A percentile compares a stretch with the other conserved stretches of the same genome.
Evolutionary conservation across 805 yeast genomes (phyloP).

Genomic region (Isabelozyma rhagii): DNA sequence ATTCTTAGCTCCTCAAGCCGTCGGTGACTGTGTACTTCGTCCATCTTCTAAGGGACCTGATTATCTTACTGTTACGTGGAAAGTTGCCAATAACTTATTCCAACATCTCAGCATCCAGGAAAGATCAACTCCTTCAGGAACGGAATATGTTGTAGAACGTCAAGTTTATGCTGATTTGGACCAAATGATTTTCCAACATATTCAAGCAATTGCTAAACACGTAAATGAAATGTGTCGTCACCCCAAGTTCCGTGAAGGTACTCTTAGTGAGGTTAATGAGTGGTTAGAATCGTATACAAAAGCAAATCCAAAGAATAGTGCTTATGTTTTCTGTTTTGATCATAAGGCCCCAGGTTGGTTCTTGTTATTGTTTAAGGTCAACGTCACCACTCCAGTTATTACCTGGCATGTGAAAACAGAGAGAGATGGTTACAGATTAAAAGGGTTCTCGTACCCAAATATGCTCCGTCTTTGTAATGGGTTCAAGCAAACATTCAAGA

Average conservation of each 20-base stretch:
- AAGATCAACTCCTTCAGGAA: constrained; percentile 61
- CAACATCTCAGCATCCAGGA: constrained; percentile 90
- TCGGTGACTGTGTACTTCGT: constrained; percentile 91
- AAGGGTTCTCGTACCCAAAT: constrained; percentile 82
- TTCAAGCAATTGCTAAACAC: constrained; percentile 77
- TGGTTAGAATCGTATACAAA: constrained; percentile 87
- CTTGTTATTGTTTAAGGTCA: constrained; percentile 79
- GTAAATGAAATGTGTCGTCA: constrained; percentile 80
- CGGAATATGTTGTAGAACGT: constrained; percentile 60
- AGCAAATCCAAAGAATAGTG: constrained; percentile 87
- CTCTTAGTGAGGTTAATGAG: constrained; percentile 73
- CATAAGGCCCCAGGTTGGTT: constrained; percentile 95
- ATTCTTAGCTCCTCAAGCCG: constrained; percentile 78
- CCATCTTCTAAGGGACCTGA: constrained; percentile 90
- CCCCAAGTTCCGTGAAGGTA: constrained; percentile 85
- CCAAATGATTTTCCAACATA: constrained; percentile 84
- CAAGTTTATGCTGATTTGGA: constrained; percentile 82
- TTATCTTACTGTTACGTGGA: constrained; percentile 93
- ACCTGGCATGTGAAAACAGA: constrained; percentile 92
- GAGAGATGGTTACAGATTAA: constrained; percentile 79
- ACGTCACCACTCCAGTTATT: constrained; percentile 60
- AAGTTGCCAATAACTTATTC: constrained; percentile 83
- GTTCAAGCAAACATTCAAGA: constrained; percentile 66
- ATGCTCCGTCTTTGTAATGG: constrained; percentile 90
- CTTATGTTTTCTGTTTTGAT: constrained; percentile 87